Base-by-base conservation (phyloP, 768 basidiomycete species). In the Phylloporus arenicola region DNA sequence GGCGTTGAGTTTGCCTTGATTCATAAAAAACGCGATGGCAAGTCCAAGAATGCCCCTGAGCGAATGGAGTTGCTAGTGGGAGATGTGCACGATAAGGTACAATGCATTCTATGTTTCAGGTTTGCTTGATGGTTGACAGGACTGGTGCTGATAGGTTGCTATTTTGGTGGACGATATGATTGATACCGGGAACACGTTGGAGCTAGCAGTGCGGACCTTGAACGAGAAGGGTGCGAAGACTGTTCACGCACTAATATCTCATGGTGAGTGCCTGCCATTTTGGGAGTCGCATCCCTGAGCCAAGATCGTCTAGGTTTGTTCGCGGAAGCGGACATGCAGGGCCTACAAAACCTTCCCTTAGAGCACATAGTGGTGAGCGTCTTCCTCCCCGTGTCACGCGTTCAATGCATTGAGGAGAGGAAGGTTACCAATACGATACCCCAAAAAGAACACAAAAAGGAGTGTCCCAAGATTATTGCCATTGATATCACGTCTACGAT, bases 141-240 rank as follows among this genome's bases (percentile, higher is more conserved):
- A 34, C 10, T 13, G 13, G 34, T 17, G 3, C 43, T 6, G 20
- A 40, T 48, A 92, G 88, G 79, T 93, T 47, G 93, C 90, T 34
- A 91, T 99, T 63, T 78, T 99, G 41, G 91, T 99, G 30, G 96
- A 99, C 67, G 96, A 99, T 64, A 98, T 99, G 95, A 87, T 96
- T 62, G 96, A 99, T 66, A 92, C 91, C 6, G 95, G 94, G 12
- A 79, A 75, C 33, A 98, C 96, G n/a, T 76, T 98, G 25, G 75
- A 81, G 13, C 72, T 95, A 13, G 96, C 96, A 11, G 83, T 83
- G 7, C 80, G 81, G 40, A 88, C 91, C n/a, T 75, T 99, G 41
- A 75, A 84, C 43, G 92, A 96, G 60, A 87, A 86, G 52, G 96
- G 96, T 19, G 95, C 93, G 6, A 86, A 80, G 62, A 78, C 83